Evolutionary conservation across 805 yeast species (phyloP).

Genomic region (Zygosaccharomyces siamensis): DNA sequence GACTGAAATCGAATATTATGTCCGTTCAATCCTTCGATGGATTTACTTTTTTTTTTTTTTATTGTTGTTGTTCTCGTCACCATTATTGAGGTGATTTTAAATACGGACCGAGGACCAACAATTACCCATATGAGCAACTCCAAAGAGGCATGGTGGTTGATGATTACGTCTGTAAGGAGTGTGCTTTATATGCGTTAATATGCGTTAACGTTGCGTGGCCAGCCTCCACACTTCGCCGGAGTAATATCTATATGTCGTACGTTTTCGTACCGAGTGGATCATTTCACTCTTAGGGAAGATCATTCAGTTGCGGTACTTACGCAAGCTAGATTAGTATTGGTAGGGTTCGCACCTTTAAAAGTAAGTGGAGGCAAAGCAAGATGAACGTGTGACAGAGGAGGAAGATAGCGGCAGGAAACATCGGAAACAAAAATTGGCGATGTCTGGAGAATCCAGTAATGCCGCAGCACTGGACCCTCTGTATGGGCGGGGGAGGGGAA

Average conservation of each 20-base stretch:
- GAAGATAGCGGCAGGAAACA: neutral
- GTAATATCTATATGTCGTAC: neutral
- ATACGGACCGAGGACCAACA: neutral
- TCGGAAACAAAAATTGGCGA: no score
- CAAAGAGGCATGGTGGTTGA: neutral
- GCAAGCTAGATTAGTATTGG: neutral
- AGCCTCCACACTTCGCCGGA: neutral
- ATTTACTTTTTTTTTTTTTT: neutral
- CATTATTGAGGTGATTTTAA: slow-evolving; percentile 4
- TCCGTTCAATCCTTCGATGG: neutral
- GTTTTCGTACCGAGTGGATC: neutral
- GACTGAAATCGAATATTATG: no score
- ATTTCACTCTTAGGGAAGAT: neutral
- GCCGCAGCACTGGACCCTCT: no score
- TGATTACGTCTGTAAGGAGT: neutral
- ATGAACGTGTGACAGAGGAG: neutral
- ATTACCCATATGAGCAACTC: neutral
- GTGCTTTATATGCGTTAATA: neutral
- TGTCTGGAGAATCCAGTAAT: no score
- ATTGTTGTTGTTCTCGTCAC: neutral
- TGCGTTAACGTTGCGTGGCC: slow-evolving; percentile 1
- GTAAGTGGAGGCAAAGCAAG: neutral
- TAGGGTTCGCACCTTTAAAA: neutral
- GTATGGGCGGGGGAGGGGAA: no score
- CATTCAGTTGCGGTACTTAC: neutral